Evolutionary conservation across 176 grass and related monocot genomes (phyloP).

Genomic region (Zizania latifolia): DNA sequence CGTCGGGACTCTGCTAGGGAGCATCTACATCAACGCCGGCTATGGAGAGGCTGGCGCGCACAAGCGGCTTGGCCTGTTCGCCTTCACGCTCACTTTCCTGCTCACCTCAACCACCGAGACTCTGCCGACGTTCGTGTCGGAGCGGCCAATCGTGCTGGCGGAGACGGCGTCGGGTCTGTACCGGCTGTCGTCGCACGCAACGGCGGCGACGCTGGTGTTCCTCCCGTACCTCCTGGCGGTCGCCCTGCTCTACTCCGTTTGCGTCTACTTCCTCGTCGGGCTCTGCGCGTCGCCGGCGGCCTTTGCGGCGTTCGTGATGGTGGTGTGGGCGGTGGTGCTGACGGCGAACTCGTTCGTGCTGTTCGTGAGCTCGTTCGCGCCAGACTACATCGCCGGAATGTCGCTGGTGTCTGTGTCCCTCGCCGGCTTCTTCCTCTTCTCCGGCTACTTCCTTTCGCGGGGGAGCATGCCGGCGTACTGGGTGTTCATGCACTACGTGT

Average conservation of each 20-base stretch:
- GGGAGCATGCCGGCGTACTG: slow-evolving; percentile 92
- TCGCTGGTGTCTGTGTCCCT: slow-evolving; percentile 72
- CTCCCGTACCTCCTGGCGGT: slow-evolving; percentile 83
- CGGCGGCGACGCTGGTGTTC: slow-evolving; percentile 70
- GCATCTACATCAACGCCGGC: slow-evolving; percentile 75
- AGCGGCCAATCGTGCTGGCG: slow-evolving; percentile 76
- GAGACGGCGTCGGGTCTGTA: slow-evolving; percentile 81
- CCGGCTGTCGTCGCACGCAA: slow-evolving; percentile 72
- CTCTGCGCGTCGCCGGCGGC: slow-evolving; percentile 57
- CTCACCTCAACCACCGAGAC: slow-evolving; percentile 88
- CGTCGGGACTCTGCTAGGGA: slow-evolving; percentile 77
- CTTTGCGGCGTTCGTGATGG: slow-evolving; percentile 66
- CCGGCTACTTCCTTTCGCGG: slow-evolving; percentile 79
- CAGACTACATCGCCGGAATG: slow-evolving; percentile 91
- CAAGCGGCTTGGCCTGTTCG: slow-evolving; percentile 89
- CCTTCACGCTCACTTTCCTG: slow-evolving; percentile 94
- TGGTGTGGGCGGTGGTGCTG: slow-evolving; percentile 80
- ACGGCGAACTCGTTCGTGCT: slow-evolving; percentile 88
- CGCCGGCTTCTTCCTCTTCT: slow-evolving; percentile 95
- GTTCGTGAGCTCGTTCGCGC: slow-evolving; percentile 73
- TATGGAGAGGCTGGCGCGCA: slow-evolving; percentile 54
- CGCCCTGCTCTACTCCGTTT: slow-evolving; percentile 62
- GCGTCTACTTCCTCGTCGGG: slow-evolving; percentile 84
- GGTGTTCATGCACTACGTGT: slow-evolving; percentile 89
- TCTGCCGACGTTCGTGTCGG: slow-evolving; percentile 77